Base-by-base conservation (phyloP, 257 asterid genomes). In the Salvia splendens region DNA sequence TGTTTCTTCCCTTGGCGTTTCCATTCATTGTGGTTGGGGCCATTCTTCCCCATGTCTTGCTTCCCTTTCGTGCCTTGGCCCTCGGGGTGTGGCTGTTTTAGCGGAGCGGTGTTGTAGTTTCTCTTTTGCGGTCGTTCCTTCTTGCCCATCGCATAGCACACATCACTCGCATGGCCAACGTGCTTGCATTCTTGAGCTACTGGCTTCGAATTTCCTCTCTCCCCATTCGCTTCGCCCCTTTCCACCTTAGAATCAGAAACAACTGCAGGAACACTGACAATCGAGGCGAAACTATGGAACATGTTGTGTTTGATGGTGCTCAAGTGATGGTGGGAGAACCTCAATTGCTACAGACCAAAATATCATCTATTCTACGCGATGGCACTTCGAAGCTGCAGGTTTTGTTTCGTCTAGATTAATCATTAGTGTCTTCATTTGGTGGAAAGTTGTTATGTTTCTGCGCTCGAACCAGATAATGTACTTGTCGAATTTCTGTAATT, bases 301-400 rank as follows among this genome's bases (percentile, higher is more conserved):
- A 81, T 73, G 85, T 83, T 51, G 83, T 57, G 64, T 73, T 80
- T 55, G 83, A 77, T 73, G 88, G 86, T 14, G 85, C 88, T 73
- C 73, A 85, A 75, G 88, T 85, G 46, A 80, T 88, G 71, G 88
- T 89, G 62, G 87, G 73, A 15, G 83, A 85, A 59, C 67, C 85
- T 60, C 68, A 73, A 12, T 63, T 61, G 69, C 89, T 91, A 70
- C 88, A 69, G 67, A 56, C 41, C 65, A 91, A 91, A 74, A 79
- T 86, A 16, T 73, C 91, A 28, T 78, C 95, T 3, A 80, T 88
- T 75, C 81, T 80, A 45, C 70, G 68, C 8, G 84, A 74, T 0
- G 95, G 96, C 46, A 83, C 92, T 75, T 70, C 88, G 20, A 87
- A 87, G 63, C 88, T 91, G 67, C 98, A 89, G 95, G 96, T 85